Base-by-base conservation (phyloP, 495 filamentous ascomycete species). In the Hyaloscypha finlandica region DNA sequence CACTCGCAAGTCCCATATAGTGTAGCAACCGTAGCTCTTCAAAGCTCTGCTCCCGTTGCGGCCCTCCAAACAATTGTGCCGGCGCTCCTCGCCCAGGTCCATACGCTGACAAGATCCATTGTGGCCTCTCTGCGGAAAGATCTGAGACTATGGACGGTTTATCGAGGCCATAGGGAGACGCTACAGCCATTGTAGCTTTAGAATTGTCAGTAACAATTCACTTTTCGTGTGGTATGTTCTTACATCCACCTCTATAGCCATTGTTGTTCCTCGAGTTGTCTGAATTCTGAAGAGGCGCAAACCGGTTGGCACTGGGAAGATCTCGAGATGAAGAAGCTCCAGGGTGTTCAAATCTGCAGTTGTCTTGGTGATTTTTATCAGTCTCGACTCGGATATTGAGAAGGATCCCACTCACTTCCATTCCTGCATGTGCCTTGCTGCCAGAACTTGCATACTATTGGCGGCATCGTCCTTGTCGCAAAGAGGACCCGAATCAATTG, bases 21-120 rank as follows among this genome's bases (percentile, higher is more conserved):
- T 90, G 89, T 25, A 86, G 83, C 16, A 93, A 59, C 61, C 92
- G 84, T 59, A 93, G 81, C 73, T 97, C 93, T 76, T 97, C 93
- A 42, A 88, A 88, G 71, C 92, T 94, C 70, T 92, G 87, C 76
- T 97, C 93, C 25, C 91, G 81, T n/a, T 84, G 80, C 53, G 83
- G 81, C 6, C 92, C 92, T 22, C 91, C 92, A 71, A 96, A 93
- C 2, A 97, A 81, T 74, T 93, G 91, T 14, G 85, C 84, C 1
- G 93, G 93, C 2, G 88, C 88, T 61, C 92, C 84, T 68, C 78
- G 81, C 5, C 85, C 87, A 0, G 93, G 92, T 6, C 85, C 89
- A 76, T 94, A 97, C 45, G 87, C 83, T 0, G 93, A 96, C n/a
- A 96, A 84, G 14, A 92, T 83, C 90, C 92, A 97, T 81, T 81